Evolutionary conservation across 2,329 filamentous ascomycete species (phyloP).

Genomic region (Erysiphe pulchra): DNA sequence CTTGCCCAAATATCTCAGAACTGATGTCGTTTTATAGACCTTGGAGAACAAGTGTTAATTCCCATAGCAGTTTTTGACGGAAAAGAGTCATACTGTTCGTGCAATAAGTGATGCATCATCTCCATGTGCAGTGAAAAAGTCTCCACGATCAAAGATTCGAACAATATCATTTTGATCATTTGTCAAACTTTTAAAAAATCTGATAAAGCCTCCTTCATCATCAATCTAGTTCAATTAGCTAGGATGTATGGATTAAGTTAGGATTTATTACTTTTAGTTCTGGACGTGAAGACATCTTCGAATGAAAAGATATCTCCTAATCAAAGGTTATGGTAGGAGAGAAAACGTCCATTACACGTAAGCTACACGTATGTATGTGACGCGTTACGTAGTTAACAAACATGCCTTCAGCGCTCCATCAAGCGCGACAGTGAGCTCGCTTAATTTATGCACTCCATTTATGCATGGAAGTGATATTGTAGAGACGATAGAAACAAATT

Average conservation of each 20-base stretch:
- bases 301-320: no score
- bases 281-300: constrained; percentile 39
- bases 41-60: constrained; percentile 11
- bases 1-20: constrained; percentile 69
- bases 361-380: no score
- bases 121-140: constrained; percentile 89
- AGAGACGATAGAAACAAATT: no score
- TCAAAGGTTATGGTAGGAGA: no score
- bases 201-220: constrained; percentile 91
- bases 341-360: no score
- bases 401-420: no score
- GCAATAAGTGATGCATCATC: constrained; percentile 68
- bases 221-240: constrained; percentile 37
- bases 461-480: no score
- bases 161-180: constrained; percentile 46
- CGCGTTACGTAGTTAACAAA: no score
- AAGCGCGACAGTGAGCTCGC: no score
- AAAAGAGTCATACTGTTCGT: constrained; percentile 27
- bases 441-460: no score
- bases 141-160: constrained; percentile 76
- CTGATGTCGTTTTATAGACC: constrained; percentile 95
- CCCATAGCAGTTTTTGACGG: neutral
- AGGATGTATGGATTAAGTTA: constrained; percentile 1
- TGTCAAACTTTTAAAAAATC: constrained; percentile 75
- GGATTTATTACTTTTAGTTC: constrained; percentile 34